These are phyloP conservation scores for Sarocladium brachiariae DNA, from an alignment of 2,329 filamentous ascomycete species.

Conservation along the genomic window DNA sequence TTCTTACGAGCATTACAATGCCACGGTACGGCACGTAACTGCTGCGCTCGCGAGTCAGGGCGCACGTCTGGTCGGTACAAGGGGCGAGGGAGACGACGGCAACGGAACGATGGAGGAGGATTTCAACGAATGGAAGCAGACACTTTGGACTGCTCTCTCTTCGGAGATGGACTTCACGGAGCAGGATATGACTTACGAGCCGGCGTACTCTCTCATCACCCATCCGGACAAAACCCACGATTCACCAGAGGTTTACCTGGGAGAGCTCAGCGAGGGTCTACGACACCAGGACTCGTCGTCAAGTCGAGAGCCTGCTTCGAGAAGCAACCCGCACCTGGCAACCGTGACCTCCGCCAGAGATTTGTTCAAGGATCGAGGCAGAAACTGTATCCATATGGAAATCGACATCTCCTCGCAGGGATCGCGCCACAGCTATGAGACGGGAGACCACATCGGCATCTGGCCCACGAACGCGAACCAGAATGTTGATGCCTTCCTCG, in stretches of 20 bases:
- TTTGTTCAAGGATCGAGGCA: too few species aligned
- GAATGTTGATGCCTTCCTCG: conserved; percentile 25
- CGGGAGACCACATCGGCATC: conserved; percentile 33
- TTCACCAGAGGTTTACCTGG: background rate
- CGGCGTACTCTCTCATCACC: background rate
- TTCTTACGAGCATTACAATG: conserved; percentile 32
- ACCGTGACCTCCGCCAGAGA: conserved; percentile 19
- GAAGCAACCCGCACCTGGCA: background rate
- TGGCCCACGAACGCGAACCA: conserved; percentile 31
- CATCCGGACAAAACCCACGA: background rate
- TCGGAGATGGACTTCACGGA: background rate
- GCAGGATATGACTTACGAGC: background rate
- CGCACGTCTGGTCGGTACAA: background rate
- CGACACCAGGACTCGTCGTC: background rate
- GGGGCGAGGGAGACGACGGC: conserved; percentile 4
- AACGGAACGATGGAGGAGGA: conserved; percentile 7
- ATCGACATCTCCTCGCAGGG: conserved; percentile 25
- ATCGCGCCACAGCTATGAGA: conserved; percentile 26
- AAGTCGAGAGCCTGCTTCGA: background rate
- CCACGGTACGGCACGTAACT: conserved; percentile 14
- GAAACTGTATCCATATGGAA: conserved; percentile 31
- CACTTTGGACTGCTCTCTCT: background rate
- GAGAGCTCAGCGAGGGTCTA: background rate
- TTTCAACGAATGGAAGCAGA: conserved; percentile 8
- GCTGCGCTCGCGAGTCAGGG: background rate